Evolutionary conservation across 2,329 filamentous ascomycete genomes (phyloP).

Genomic region (Coniella vitis): DNA sequence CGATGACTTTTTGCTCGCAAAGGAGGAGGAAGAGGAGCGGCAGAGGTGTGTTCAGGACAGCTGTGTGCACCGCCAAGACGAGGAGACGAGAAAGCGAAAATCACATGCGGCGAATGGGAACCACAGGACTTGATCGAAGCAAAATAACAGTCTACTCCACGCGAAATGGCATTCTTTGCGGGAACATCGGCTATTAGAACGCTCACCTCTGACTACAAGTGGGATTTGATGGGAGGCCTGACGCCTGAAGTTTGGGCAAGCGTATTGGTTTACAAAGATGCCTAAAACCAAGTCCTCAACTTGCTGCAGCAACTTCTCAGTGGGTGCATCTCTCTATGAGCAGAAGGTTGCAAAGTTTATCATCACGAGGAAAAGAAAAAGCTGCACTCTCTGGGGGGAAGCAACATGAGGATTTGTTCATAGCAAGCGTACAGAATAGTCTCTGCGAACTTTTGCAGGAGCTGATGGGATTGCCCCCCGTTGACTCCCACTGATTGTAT

Average conservation of each 20-base stretch:
- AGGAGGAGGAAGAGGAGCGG: conserved; percentile 61
- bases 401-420: too few relatives aligned
- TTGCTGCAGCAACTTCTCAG: too few relatives aligned
- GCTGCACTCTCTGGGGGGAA: too few relatives aligned
- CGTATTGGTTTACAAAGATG: too few relatives aligned
- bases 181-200: too few relatives aligned
- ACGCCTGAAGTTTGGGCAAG: too few relatives aligned
- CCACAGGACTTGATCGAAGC: background rate
- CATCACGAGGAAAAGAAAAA: too few relatives aligned
- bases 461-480: conserved; percentile 14
- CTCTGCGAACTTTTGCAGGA: background rate
- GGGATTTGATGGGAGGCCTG: too few relatives aligned
- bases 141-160: background rate
- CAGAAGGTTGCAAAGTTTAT: background rate
- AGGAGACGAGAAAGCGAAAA: conserved; percentile 8
- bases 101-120: conserved; percentile 14
- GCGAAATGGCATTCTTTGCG: too few relatives aligned
- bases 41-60: conserved; percentile 27
- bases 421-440: background rate
- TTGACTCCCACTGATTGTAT: conserved; percentile 18
- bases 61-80: conserved; percentile 30
- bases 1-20: conserved; percentile 71
- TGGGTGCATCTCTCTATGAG: too few relatives aligned
- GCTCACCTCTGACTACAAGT: too few relatives aligned
- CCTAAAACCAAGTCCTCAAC: too few relatives aligned